Evolutionary conservation across 1,284 basidiomycete genomes (phyloP).

Genomic region (Omphalotus olearius): DNA sequence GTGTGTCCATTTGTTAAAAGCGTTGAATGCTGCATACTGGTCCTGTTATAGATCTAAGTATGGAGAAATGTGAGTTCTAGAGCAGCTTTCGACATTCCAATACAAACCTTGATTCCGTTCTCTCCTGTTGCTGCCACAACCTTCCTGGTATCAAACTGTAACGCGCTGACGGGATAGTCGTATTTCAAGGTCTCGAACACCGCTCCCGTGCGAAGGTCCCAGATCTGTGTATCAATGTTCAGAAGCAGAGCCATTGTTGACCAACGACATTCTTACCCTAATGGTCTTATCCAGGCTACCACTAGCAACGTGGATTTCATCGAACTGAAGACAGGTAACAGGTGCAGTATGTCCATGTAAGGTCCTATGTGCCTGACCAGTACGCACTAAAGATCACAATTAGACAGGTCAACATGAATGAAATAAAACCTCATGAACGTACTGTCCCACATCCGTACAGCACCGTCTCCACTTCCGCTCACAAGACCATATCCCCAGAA

Average conservation of each 20-base stretch:
- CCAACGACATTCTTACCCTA: slow-evolving; percentile 48
- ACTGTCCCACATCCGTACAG: slow-evolving; percentile 99
- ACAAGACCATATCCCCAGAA: slow-evolving; percentile 99
- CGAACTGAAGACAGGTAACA: slow-evolving; percentile 94
- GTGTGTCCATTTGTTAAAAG: slow-evolving; percentile 90
- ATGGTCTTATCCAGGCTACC: slow-evolving; percentile 95
- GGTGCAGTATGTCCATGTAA: slow-evolving; percentile 92
- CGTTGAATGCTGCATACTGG: slow-evolving; percentile 84
- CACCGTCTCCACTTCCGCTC: slow-evolving; percentile 95
- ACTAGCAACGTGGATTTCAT: slow-evolving; percentile 90
- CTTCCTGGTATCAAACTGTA: slow-evolving; percentile 96
- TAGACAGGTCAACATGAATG: slow-evolving; percentile 4
- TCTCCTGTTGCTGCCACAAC: slow-evolving; percentile 93
- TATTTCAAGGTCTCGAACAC: slow-evolving; percentile 89
- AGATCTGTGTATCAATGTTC: slow-evolving; percentile 55
- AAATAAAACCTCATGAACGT: slow-evolving; percentile 27
- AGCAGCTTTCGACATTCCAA: background rate
- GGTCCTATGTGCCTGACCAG: slow-evolving; percentile 94
- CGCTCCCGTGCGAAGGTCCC: slow-evolving; percentile 92
- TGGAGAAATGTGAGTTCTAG: background rate
- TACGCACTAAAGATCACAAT: slow-evolving; percentile 69
- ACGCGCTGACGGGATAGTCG: slow-evolving; percentile 85
- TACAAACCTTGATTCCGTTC: slow-evolving; percentile 82
- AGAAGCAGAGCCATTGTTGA: slow-evolving; percentile 5
- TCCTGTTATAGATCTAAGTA: slow-evolving; percentile 88